Evolutionary conservation across 208 protist species (phyloP).

Genomic region (Leishmania tropica): DNA sequence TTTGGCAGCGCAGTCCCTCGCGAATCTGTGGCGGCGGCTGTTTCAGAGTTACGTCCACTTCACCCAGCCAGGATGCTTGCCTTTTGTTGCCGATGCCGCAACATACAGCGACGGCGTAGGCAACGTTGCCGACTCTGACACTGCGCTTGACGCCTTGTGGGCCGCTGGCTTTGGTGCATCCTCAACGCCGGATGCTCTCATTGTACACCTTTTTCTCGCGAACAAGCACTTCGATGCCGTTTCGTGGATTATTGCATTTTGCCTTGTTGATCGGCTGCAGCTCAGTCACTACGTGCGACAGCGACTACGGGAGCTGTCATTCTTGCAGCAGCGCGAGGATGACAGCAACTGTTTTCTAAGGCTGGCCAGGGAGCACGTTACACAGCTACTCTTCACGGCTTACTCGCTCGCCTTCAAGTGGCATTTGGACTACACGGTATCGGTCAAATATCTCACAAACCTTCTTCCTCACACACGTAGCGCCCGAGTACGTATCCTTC

Average conservation of each 20-base stretch:
- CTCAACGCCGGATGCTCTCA: conserved; percentile 41
- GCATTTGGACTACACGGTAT: conserved; percentile 71
- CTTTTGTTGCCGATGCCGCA: conserved; percentile 21
- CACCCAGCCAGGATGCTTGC: conserved; percentile 24
- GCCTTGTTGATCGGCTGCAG: conserved; percentile 72
- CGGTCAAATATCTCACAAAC: conserved; percentile 52
- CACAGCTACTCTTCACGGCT: conserved; percentile 58
- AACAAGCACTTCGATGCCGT: conserved; percentile 55
- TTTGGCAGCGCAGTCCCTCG: conserved; percentile 22
- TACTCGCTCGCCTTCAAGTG: conserved; percentile 80
- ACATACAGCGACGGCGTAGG: neutral
- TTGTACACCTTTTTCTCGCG: conserved; percentile 57
- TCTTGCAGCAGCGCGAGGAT: conserved; percentile 14
- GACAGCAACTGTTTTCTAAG: neutral
- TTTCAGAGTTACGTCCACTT: conserved; percentile 36
- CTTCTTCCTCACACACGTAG: conserved; percentile 43
- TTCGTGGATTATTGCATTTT: conserved; percentile 78
- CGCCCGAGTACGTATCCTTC: conserved; percentile 20
- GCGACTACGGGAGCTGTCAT: conserved; percentile 21
- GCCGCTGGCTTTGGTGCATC: conserved; percentile 14
- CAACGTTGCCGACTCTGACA: neutral
- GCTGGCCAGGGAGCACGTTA: conserved; percentile 4
- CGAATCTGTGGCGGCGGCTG: conserved; percentile 33
- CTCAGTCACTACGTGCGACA: conserved; percentile 48
- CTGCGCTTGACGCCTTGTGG: conserved; percentile 30